Evolutionary conservation across 108 stramenopile genomes (phyloP).

Genomic region (Mayamaea pseudoterrestris): DNA sequence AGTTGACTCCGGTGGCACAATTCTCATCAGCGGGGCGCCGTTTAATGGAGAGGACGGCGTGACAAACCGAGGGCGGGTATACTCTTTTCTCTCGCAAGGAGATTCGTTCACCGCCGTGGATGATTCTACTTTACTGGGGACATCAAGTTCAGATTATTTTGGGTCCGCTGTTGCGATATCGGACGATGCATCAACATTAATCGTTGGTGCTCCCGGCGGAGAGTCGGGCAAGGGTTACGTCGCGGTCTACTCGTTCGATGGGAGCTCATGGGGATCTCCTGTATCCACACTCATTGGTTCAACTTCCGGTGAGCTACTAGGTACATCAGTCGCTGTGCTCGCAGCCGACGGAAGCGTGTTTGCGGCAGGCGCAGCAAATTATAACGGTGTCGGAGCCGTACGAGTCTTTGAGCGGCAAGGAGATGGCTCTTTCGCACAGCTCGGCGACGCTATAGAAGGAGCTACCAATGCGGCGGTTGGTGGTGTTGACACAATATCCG

Average conservation of each 20-base stretch:
- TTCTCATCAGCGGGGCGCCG: too few relatives aligned
- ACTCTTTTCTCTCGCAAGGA: too few relatives aligned
- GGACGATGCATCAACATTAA: not conserved
- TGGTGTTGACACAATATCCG: not conserved
- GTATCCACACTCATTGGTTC: not conserved
- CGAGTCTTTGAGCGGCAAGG: not conserved
- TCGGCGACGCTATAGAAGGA: not conserved
- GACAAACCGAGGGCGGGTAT: too few relatives aligned
- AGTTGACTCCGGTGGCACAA: too few relatives aligned
- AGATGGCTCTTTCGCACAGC: not conserved
- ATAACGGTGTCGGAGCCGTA: not conserved
- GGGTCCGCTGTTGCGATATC: conserved; percentile 1
- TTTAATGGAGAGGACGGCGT: too few relatives aligned
- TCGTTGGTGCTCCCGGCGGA: not conserved
- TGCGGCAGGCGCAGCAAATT: not conserved
- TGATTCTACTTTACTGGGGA: too few relatives aligned
- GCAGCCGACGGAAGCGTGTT: not conserved
- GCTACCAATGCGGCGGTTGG: not conserved
- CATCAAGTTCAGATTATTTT: too few relatives aligned
- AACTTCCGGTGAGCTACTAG: not conserved
- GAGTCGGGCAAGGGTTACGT: not conserved
- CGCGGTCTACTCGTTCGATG: not conserved
- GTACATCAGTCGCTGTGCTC: not conserved
- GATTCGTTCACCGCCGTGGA: too few relatives aligned
- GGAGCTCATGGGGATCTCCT: too few relatives aligned